phyloP scores from a whole-genome alignment of 2,329 filamentous ascomycete species.

The Fusarium sp. region DNA sequence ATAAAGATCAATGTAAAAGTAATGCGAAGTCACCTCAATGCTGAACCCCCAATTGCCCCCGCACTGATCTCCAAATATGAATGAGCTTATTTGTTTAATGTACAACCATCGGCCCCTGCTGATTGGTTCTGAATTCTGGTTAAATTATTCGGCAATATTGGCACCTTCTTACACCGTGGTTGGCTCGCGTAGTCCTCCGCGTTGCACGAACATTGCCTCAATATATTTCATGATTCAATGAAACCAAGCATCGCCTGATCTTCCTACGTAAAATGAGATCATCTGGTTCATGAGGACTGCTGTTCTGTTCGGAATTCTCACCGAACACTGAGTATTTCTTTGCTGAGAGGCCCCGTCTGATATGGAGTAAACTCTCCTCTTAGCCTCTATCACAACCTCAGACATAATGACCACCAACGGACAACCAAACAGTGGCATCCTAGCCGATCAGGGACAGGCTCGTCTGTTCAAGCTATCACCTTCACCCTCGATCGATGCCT shows the following conservation, averaged over 20 bases:
- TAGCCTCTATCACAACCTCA: neutral
- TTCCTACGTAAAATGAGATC: neutral
- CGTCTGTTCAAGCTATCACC: slow-evolving; percentile 42
- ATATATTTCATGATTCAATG: neutral
- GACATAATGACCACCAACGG: slow-evolving; percentile 16
- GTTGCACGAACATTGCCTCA: neutral
- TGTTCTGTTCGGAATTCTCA: neutral
- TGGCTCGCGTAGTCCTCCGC: neutral
- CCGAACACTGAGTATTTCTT: slow-evolving; percentile 9
- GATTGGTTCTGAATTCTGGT: neutral
- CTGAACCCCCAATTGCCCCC: neutral
- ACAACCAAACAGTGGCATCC: neutral
- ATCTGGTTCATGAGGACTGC: too few relatives aligned
- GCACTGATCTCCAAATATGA: neutral
- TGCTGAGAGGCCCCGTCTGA: neutral
- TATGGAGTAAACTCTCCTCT: neutral
- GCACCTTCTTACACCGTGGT: neutral
- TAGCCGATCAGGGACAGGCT: slow-evolving; percentile 14
- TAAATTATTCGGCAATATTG: slow-evolving; percentile 12
- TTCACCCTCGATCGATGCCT: slow-evolving; percentile 54
- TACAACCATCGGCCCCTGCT: neutral
- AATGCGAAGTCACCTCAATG: neutral
- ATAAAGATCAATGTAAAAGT: too few relatives aligned
- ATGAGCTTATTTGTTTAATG: neutral
- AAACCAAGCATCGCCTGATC: neutral